A percentile compares a stretch with the other conserved stretches of the same genome.
phyloP scores from a whole-genome alignment of 495 filamentous ascomycete species.

The Aspergillus cristatus region DNA sequence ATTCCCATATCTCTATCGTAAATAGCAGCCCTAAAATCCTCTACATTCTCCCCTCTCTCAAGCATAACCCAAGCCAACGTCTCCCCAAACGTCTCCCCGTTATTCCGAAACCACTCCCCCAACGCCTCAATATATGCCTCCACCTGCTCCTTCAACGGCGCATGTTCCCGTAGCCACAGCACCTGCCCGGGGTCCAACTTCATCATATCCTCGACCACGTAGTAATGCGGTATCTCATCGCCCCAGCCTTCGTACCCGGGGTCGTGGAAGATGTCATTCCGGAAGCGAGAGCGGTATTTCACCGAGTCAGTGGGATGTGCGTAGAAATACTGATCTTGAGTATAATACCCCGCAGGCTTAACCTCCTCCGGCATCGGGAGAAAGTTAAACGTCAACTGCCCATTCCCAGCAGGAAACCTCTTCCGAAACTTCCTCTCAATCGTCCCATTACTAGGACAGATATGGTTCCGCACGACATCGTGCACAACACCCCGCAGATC shows the following conservation, averaged over 20 bases:
- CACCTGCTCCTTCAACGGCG: constrained; percentile 44
- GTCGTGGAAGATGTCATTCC: constrained; percentile 30
- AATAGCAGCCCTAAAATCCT: constrained; percentile 21
- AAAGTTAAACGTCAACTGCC: constrained; percentile 44
- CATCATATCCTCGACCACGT: constrained; percentile 57
- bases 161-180: constrained; percentile 45
- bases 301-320: constrained; percentile 18
- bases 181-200: constrained; percentile 53
- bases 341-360: too few relatives aligned
- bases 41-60: constrained; percentile 32
- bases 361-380: constrained; percentile 27
- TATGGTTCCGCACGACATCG: constrained; percentile 42
- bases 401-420: constrained; percentile 37
- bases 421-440: constrained; percentile 49
- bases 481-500: constrained; percentile 42
- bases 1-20: constrained; percentile 21
- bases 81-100: constrained; percentile 51
- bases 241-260: constrained; percentile 46
- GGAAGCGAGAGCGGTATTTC: constrained; percentile 23
- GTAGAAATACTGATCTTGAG: constrained; percentile 19
- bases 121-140: constrained; percentile 40
- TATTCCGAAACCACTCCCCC: constrained; percentile 56
- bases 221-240: constrained; percentile 54
- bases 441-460: constrained; percentile 53
- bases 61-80: constrained; percentile 37